Percentiles rank a stretch among this genome's conserved stretches.
Evolutionary conservation across 306 rosid genomes (phyloP).

Genomic region (Fagus crenata): DNA sequence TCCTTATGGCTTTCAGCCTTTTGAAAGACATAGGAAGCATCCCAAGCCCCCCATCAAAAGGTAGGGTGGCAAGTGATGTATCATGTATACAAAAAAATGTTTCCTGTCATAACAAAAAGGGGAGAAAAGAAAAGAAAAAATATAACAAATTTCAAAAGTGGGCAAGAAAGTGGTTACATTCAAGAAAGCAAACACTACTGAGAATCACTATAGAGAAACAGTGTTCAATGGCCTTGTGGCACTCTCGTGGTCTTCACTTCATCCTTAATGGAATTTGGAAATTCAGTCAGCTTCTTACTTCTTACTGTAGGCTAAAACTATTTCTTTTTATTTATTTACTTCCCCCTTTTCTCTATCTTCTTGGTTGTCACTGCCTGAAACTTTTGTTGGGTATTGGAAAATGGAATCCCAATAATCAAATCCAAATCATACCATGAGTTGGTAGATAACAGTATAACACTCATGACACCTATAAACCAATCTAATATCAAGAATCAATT

Average conservation of each 20-base stretch:
- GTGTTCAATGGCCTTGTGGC: conserved; percentile 48
- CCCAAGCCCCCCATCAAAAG: conserved; percentile 62
- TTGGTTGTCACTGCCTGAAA: conserved; percentile 50
- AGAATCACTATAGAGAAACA: conserved; percentile 41
- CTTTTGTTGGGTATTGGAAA: conserved; percentile 56
- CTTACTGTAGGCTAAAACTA: conserved; percentile 47
- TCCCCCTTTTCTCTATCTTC: conserved; percentile 45
- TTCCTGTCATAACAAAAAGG: conserved; percentile 28
- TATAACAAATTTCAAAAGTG: conserved; percentile 26
- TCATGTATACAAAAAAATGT: conserved; percentile 27
- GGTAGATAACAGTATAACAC: conserved; percentile 37
- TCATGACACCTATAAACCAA: conserved; percentile 50
- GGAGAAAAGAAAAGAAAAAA: conserved; percentile 23
- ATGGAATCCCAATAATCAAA: conserved; percentile 65
- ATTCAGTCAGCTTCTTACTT: conserved; percentile 46
- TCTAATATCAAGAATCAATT: conserved; percentile 37
- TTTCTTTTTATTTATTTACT: conserved; percentile 50
- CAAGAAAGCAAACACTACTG: conserved; percentile 48
- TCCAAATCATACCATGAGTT: conserved; percentile 52
- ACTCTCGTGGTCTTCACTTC: conserved; percentile 48
- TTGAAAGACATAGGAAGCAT: conserved; percentile 60
- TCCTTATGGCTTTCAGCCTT: conserved; percentile 61
- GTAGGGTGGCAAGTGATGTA: conserved; percentile 47
- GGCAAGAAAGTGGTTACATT: conserved; percentile 38
- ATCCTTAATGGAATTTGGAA: conserved; percentile 40